Conservation (phyloP, 495 filamentous ascomycete species). For the Trichocladium antarcticum region DNA sequence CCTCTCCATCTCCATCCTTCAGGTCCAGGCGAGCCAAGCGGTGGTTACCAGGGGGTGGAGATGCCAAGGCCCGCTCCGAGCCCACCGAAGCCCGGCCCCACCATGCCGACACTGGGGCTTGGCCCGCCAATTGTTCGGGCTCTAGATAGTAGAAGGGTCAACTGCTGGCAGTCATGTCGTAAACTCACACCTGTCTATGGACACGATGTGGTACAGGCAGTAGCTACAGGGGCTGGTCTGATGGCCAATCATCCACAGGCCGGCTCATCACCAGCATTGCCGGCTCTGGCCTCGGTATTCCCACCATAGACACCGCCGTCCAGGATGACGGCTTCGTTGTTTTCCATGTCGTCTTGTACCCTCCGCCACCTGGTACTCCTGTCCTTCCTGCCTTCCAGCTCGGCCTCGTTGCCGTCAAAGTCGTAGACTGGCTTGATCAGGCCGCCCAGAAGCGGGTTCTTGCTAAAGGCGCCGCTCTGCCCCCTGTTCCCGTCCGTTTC, state of each 20-base stretch:
- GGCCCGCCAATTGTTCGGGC: background rate
- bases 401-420: constrained; percentile 37
- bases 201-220: no score
- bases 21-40: no score
- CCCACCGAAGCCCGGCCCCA: background rate
- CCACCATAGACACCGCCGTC: constrained; percentile 66
- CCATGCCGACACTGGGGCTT: background rate
- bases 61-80: no score
- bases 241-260: constrained; percentile 27
- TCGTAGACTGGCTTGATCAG: constrained; percentile 71
- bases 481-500: constrained; percentile 22
- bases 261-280: constrained; percentile 28
- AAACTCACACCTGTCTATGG: no score
- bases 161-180: no score
- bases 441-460: constrained; percentile 70
- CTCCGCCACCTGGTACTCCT: constrained; percentile 61
- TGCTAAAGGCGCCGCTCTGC: constrained; percentile 53
- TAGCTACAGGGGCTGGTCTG: no score
- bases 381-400: constrained; percentile 29
- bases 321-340: constrained; percentile 87
- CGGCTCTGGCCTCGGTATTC: constrained; percentile 8
- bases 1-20: no score
- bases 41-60: no score
- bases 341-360: constrained; percentile 81
- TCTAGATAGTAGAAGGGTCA: background rate